Conservation (phyloP, 805 yeast genomes). For the Lipomyces spencermartinsiae region DNA sequence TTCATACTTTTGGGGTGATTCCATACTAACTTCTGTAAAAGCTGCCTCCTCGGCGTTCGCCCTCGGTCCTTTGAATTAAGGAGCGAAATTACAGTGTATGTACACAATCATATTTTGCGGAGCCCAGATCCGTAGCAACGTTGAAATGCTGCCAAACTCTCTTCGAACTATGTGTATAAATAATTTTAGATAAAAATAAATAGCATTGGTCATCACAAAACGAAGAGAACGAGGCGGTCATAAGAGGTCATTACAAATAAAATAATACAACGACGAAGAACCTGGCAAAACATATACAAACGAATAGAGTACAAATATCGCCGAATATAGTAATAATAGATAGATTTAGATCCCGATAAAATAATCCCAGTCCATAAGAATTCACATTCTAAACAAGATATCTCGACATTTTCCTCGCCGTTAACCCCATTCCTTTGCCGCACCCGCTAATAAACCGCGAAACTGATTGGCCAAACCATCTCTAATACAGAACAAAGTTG, state of each 20-base stretch:
- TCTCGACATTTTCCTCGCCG: not conserved
- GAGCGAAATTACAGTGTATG: too few species aligned
- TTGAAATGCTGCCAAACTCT: not conserved
- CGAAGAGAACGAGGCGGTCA: not conserved
- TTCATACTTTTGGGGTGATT: not conserved
- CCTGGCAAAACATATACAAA: not conserved
- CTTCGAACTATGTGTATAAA: not conserved
- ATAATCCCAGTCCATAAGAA: not conserved
- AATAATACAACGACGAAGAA: not conserved
- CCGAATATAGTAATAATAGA: not conserved
- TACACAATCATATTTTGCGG: not conserved
- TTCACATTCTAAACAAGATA: not conserved
- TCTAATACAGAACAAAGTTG: constrained; percentile 73
- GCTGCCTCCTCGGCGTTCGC: constrained; percentile 35
- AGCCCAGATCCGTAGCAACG: not conserved
- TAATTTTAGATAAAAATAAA: not conserved
- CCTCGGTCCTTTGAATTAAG: constrained; percentile 41
- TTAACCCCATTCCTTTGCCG: not conserved
- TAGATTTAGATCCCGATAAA: not conserved
- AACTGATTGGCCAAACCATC: not conserved
- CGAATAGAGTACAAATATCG: not conserved
- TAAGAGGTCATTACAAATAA: not conserved
- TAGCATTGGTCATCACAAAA: not conserved
- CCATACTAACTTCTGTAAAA: not conserved
- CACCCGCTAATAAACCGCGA: not conserved